Percentiles rank a stretch among this genome's conserved stretches.
These are phyloP conservation scores for Jackrogersella multiformis DNA, from an alignment of 495 filamentous ascomycete genomes.

Conservation along the genomic window DNA sequence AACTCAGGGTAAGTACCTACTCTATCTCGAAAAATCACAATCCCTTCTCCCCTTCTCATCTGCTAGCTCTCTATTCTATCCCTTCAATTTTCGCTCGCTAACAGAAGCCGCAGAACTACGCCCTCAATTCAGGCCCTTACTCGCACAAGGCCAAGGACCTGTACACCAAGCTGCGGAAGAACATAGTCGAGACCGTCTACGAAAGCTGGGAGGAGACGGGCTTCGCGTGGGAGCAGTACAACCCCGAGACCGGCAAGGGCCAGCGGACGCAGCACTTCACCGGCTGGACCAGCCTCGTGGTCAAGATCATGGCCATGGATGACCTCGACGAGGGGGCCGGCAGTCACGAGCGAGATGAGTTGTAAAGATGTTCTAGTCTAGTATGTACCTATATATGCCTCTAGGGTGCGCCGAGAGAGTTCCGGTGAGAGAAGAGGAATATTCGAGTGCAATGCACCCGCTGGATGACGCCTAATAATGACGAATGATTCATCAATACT, in stretches of 20 bases:
- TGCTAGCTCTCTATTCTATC: not conserved
- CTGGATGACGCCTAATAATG: not conserved
- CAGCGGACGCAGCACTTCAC: conserved; percentile 98
- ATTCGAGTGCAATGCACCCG: not conserved
- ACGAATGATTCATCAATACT: conserved; percentile 14
- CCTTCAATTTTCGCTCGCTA: conserved; percentile 33
- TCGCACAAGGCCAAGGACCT: conserved; percentile 73
- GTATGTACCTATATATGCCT: no score
- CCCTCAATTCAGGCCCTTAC: conserved; percentile 70
- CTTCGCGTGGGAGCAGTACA: conserved; percentile 99
- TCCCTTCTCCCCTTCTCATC: not conserved
- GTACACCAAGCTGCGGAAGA: conserved; percentile 79
- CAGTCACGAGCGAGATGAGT: conserved; percentile 46
- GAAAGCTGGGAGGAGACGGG: conserved; percentile 87
- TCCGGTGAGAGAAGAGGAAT: no score
- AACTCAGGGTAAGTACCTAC: conserved; percentile 87
- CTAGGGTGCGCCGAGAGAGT: no score
- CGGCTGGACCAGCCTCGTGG: conserved; percentile 96
- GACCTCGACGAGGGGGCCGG: conserved; percentile 41
- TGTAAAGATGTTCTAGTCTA: conserved; percentile 26
- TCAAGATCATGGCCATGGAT: conserved; percentile 94
- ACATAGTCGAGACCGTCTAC: conserved; percentile 90
- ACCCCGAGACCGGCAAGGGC: conserved; percentile 88
- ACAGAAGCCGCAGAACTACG: conserved; percentile 59
- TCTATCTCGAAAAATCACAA: no score